A percentile compares a stretch with the other conserved stretches of the same genome.
Conservation (phyloP, 2,329 filamentous ascomycete species). For the Cadophora gregata region DNA sequence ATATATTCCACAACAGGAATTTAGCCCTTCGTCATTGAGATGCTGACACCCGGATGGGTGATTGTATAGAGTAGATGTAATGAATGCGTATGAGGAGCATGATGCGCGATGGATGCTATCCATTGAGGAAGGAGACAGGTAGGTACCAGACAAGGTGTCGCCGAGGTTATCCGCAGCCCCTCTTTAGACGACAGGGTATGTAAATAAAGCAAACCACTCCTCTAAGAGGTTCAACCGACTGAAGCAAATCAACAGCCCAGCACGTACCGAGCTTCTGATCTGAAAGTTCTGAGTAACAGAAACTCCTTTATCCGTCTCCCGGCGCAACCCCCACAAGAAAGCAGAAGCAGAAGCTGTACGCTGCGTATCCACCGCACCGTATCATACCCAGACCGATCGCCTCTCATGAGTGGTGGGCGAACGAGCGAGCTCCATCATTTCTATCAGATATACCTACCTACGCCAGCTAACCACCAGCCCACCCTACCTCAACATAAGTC, state of each 20-base stretch:
- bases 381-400: too few relatives aligned
- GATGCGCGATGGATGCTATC: not conserved
- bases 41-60: not conserved
- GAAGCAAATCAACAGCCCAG: too few relatives aligned
- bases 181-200: constrained; percentile 13
- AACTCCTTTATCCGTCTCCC: not conserved
- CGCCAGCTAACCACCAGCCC: too few relatives aligned
- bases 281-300: not conserved
- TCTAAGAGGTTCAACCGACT: too few relatives aligned
- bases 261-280: not conserved
- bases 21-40: not conserved
- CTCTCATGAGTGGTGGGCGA: not conserved
- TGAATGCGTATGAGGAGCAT: not conserved
- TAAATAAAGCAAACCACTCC: not conserved
- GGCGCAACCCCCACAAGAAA: not conserved
- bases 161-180: constrained; percentile 6
- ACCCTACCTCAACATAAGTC: too few relatives aligned
- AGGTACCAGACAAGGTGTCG: not conserved
- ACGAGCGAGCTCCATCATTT: not conserved
- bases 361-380: too few relatives aligned
- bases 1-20: not conserved
- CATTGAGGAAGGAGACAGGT: constrained; percentile 2
- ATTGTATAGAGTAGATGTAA: not conserved
- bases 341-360: too few relatives aligned
- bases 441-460: not conserved